Conservation (phyloP, 345 rosid genomes). For the Xanthoceras sorbifolium region DNA sequence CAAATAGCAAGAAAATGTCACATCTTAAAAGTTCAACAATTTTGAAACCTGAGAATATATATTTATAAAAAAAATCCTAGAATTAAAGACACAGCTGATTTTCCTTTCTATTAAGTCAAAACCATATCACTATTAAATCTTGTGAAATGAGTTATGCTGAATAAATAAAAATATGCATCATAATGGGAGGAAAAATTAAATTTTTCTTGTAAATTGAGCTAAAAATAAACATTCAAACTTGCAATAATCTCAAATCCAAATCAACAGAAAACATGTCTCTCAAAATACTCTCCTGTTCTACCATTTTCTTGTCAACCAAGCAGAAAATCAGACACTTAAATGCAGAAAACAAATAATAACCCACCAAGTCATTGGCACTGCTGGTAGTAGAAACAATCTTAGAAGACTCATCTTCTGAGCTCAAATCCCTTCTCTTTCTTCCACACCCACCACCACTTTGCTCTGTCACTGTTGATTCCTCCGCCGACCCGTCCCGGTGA, state of each 20-base stretch:
- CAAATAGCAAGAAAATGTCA: not conserved
- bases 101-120: not conserved
- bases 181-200: not conserved
- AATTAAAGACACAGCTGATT: not conserved
- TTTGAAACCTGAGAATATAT: not conserved
- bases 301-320: conserved; percentile 9
- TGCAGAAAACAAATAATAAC: conserved; percentile 10
- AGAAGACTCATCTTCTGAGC: conserved; percentile 73
- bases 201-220: not conserved
- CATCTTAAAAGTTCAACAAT: not conserved
- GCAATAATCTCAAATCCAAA: not conserved
- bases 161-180: not conserved
- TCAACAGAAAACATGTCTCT: not conserved
- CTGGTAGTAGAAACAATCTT: conserved; percentile 80
- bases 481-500: conserved; percentile 56
- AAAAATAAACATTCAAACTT: not conserved
- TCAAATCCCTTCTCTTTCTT: conserved; percentile 68
- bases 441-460: conserved; percentile 58
- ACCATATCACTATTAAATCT: not conserved
- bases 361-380: conserved; percentile 77
- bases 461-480: conserved; percentile 84
- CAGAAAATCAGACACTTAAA: not conserved
- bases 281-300: not conserved
- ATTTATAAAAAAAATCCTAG: not conserved
- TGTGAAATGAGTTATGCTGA: not conserved